Base-by-base conservation (phyloP, 768 basidiomycete genomes). In the Polyporus arcularius region DNA sequence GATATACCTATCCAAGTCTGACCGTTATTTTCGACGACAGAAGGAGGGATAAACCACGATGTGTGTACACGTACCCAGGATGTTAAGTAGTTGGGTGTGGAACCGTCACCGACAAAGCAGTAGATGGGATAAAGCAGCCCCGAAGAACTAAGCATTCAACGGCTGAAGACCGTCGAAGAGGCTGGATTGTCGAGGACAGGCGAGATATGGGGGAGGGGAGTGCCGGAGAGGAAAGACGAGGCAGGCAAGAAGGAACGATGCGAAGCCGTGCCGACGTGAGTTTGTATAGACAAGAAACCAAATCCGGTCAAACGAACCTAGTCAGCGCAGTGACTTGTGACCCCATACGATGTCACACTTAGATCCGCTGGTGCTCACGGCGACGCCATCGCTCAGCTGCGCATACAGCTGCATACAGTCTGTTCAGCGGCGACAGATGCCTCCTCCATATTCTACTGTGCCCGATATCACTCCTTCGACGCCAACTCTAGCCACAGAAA, bases 241-340 rank as follows among this genome's bases (percentile, higher is more conserved):
- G 47, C 14, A 47, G n/a, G 38, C 38, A 46, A 39, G 47, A 54
- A 39, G 56, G 63, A 51, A 45, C 43, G 59, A 53, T 31, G 55
- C 9, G 51, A 35, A 46, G 53, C 42, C 55, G 55, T 58, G 51
- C 45, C 52, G 62, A 58, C 47, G 67, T 62, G 66, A 60, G 68
- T 63, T 68, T 65, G 66, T 70, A 67, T 63, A 64, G 61, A 67
- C 68, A 72, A 70, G 69, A 70, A 68, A 68, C 71, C 71, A 70
- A 70, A 72, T 72, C 59, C 49, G 71, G 69, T 65, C 59, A 71
- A 61, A 65, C 68, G 64, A 71, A 69, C 68, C 65, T 68, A 64
- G 62, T 70, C 62, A 64, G 66, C 67, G 55, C 60, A 57, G 71
- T 72, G 69, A 72, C 71, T 50, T 52, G 68, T 68, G 55, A 68